Base-by-base conservation (phyloP, 371 early-diverging fungal species). In the Blakeslea trispora region DNA sequence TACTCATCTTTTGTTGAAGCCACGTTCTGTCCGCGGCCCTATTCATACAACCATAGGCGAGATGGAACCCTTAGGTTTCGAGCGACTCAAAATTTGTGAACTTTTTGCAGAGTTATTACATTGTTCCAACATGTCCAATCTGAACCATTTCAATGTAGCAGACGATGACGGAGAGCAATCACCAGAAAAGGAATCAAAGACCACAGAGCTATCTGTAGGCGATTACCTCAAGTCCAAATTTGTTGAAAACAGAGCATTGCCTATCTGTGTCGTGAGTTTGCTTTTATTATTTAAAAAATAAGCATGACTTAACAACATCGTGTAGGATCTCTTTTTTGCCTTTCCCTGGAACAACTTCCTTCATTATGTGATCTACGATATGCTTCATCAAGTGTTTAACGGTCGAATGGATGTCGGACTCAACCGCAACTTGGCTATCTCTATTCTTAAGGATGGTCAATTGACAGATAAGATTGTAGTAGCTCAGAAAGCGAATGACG, bases 311-410 rank as follows among this genome's bases (percentile, higher is more conserved):
- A n/a, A n/a, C n/a, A n/a, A n/a, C n/a, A n/a, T n/a, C n/a, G n/a
- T n/a, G 11, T 40, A 69, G 70, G 89, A 91, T 56, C 69, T 96
- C 41, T 96, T 96, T 59, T 94, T 95, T 77, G 74, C 78, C 21
- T 93, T 90, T 67, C 87, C 89, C 21, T 94, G 94, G 90, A 96
- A 96, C 73, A 96, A 97, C 81, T 92, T 97, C 66, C 64, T 97
- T 58, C 97, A 97, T 72, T 91, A 92, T 18, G 94, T 95, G 11
- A 93, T 97, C 10, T 97, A 93, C 66, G 97, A 97, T 67, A 92
- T 95, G 83, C 81, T 96, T 55, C 93, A 93, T 64, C 95, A 96
- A 68, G 88, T 95, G 23, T 91, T 95, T 60, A 94, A 95, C 63
- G 83, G 92, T 54, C 81, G 84, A 40, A 71, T 85, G 79, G 78